These are phyloP conservation scores for Penicillium coprophilum DNA, from an alignment of 495 filamentous ascomycete genomes.

Conservation along the genomic window DNA sequence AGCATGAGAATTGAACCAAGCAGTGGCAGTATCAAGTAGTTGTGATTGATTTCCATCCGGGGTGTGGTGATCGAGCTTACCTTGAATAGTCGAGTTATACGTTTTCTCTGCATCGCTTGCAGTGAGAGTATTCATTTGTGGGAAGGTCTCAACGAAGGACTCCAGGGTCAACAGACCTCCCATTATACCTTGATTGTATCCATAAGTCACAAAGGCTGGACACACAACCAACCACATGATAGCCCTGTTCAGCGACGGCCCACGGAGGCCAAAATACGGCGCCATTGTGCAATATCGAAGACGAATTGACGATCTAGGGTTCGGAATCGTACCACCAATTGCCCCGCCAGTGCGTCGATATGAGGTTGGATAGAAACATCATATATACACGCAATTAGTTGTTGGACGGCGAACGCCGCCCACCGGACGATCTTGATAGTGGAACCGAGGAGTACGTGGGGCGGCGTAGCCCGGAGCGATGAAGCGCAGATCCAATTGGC, in stretches of 20 bases:
- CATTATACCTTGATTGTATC: conserved; percentile 41
- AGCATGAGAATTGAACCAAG: not conserved
- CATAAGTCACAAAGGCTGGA: conserved; percentile 48
- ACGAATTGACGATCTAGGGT: conserved; percentile 2
- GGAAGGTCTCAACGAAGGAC: conserved; percentile 44
- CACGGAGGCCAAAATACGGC: conserved; percentile 33
- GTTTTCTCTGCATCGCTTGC: not conserved
- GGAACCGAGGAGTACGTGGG: conserved; percentile 7
- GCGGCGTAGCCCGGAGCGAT: conserved; percentile 7
- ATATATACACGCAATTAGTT: conserved; percentile 10
- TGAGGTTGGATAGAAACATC: conserved; percentile 9
- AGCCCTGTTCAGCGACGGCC: conserved; percentile 28
- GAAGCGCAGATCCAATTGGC: conserved; percentile 11
- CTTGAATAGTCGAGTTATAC: conserved; percentile 4
- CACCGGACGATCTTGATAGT: conserved; percentile 6
- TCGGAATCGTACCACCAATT: conserved; percentile 11
- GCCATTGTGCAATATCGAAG: conserved; percentile 8
- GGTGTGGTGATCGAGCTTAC: not conserved
- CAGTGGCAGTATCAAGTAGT: not conserved
- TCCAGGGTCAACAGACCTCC: conserved; percentile 35
- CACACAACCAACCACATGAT: conserved; percentile 39
- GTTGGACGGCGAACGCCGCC: conserved; percentile 15
- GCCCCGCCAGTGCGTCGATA: conserved; percentile 3
- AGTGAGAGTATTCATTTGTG: conserved; percentile 38
- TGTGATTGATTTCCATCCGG: not conserved